Evolutionary conservation across 495 filamentous ascomycete species (phyloP).

Genomic region (Hyaloscypha bicolor): DNA sequence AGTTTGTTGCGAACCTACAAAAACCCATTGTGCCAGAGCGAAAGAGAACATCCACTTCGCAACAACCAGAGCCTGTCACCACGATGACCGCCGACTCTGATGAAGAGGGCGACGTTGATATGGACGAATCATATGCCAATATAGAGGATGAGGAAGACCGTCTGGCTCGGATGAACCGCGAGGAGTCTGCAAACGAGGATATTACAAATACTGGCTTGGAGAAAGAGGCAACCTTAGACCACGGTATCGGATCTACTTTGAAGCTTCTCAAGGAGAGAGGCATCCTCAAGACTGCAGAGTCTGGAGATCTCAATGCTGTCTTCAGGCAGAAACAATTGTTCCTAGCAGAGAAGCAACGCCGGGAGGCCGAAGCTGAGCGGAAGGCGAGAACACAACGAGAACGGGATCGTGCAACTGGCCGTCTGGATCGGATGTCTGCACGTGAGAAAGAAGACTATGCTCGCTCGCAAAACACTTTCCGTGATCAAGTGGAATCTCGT

Average conservation of each 20-base stretch:
- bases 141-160: conserved; percentile 58
- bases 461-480: conserved; percentile 79
- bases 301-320: conserved; percentile 64
- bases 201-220: conserved; percentile 77
- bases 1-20: conserved; percentile 87
- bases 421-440: conserved; percentile 82
- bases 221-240: conserved; percentile 75
- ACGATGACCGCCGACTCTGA: conserved; percentile 53
- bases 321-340: conserved; percentile 80
- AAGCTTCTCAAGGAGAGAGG: conserved; percentile 81
- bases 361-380: conserved; percentile 74
- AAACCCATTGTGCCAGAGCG: conserved; percentile 68
- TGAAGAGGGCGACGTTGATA: conserved; percentile 62
- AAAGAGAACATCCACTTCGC: conserved; percentile 43
- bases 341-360: conserved; percentile 71
- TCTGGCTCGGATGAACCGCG: conserved; percentile 52
- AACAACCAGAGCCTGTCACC: conserved; percentile 40
- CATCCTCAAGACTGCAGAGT: conserved; percentile 66
- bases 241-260: conserved; percentile 81
- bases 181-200: conserved; percentile 49
- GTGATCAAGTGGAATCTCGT: conserved; percentile 79
- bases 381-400: conserved; percentile 83
- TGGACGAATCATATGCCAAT: conserved; percentile 61
- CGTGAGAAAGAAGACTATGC: conserved; percentile 91
- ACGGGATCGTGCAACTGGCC: conserved; percentile 77